Base-by-base conservation (phyloP, 2,329 filamentous ascomycete genomes). In the Zalaria obscura region DNA sequence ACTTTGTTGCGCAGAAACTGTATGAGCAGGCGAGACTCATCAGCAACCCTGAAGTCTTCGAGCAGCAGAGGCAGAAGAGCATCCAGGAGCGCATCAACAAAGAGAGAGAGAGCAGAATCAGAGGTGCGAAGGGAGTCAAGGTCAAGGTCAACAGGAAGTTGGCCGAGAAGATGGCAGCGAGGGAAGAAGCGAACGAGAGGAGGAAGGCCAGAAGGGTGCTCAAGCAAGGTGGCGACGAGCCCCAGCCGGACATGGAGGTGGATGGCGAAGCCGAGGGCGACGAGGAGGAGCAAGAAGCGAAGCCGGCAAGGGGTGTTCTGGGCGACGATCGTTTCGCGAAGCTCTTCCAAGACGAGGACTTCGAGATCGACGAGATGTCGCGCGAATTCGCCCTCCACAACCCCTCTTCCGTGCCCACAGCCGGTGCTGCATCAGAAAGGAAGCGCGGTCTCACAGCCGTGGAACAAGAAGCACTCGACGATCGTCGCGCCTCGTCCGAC, bases 41-140 rank as follows among this genome's bases (percentile, higher is more conserved):
- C 53, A 82, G 83, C 39, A 94, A 96, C 62, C 91, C 91, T 0
- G 93, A 93, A 57, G 75, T 93, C 40, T 93, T 83, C 73, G 86
- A 95, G 57, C 85, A 96, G 55, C 86, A 96, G 61, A 76, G 87
- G 43, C 79, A 80, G 46, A 95, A 93, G 70, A 80, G 83, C 50
- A 78, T 98, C 52, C 86, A 89, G 61, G 85, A 93, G 57, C 94
- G 89, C 72, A 86, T 98, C 48, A 86, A 94, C 56, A 94, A 95
- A 66, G 88, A 96, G 64, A 78, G 91, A n/a, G 85, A 91, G 55
- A 93, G 80, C 59, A 76, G 91, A 50, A 96, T 98, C 55, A 77
- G 91, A 52, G 88, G 89, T 49, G 95, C 94, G 69, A 95, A 94
- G 71, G 41, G 25, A 25, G 82, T 93, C 5, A 62, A 69, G 9